Evolutionary conservation across 768 basidiomycete species (phyloP), one percentile per base, ranked within the genome.

Genomic region (Pleurotus eryngii): DNA sequence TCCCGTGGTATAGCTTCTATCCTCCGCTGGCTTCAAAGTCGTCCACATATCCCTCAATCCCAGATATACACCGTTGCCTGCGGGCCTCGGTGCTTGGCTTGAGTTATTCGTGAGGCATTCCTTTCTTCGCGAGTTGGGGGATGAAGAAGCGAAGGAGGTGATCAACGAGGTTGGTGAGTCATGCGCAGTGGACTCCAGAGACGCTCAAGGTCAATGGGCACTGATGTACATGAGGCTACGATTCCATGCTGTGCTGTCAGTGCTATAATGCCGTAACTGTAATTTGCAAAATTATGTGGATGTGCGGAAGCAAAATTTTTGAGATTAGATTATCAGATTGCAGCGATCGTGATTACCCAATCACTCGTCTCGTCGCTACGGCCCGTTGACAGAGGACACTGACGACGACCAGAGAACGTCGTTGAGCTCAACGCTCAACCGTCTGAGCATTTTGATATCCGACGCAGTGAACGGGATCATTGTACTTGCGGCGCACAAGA

Each of bases 171-270:
- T 89, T 6, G 76, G 78, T 64, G 73, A 84, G 59, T 71, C 82
- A 63, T 81, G 81, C 61, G 68, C 66, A 42, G 68, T 81, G 27
- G 87, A 87, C 62, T 84, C 78, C 65, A 73, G 74, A 63, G 85
- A 89, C 66, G 66, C 62, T n/a, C 69, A 72, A 24, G 85, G 85
- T 14, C 78, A 78, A 9, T 90, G 89, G 89, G 72, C 79, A 27
- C 72, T 90, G 73, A 83, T 92, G 79, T 92, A 90, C 64, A 82
- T 81, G 59, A 74, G 92, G 48, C 68, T 92, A 63, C 76, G 90
- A 53, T 85, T 89, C 60, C 74, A 71, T 46, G 86, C 88, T 45
- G 68, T 80, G 38, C 61, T 80, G 57, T 24, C 26, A 26, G 30
- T 11, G 8, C 30, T 11, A 8, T 30, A 30, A 24, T 24, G 22